These are phyloP conservation scores for Lizonia empirigonia DNA, from an alignment of 2,329 filamentous ascomycete genomes.

Conservation along the genomic window DNA sequence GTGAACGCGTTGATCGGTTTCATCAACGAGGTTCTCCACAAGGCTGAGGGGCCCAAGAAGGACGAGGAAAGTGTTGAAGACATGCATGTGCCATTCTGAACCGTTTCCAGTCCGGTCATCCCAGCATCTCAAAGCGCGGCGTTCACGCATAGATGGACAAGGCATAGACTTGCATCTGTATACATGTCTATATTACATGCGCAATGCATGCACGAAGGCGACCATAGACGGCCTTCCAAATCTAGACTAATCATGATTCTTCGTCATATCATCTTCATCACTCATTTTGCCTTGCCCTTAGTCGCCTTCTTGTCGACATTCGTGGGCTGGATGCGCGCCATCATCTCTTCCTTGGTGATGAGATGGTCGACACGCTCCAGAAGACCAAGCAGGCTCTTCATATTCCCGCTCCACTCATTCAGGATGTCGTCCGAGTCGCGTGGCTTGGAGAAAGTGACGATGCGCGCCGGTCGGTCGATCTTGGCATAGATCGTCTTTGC, in stretches of 20 bases:
- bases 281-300: slow-evolving; percentile 46
- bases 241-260: slow-evolving; percentile 42
- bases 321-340: slow-evolving; percentile 87
- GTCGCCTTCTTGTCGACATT: slow-evolving; percentile 51
- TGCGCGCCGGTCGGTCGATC: slow-evolving; percentile 89
- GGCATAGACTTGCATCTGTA: slow-evolving; percentile 15
- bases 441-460: slow-evolving; percentile 94
- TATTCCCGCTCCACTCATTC: slow-evolving; percentile 98
- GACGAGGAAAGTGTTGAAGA: slow-evolving; percentile 66
- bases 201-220: slow-evolving; percentile 38
- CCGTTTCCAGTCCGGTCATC: background rate
- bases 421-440: slow-evolving; percentile 93
- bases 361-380: slow-evolving; percentile 94
- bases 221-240: slow-evolving; percentile 31
- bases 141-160: slow-evolving; percentile 21
- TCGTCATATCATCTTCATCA: slow-evolving; percentile 9
- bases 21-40: slow-evolving; percentile 61
- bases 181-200: slow-evolving; percentile 46
- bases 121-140: slow-evolving; percentile 15
- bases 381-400: slow-evolving; percentile 87
- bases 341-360: slow-evolving; percentile 99
- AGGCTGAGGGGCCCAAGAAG: slow-evolving; percentile 39
- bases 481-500: slow-evolving; percentile 98
- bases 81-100: slow-evolving; percentile 71
- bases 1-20: slow-evolving; percentile 76